Evolutionary conservation across 2,329 filamentous ascomycete genomes (phyloP).

Genomic region (Coleophoma cylindrospora): DNA sequence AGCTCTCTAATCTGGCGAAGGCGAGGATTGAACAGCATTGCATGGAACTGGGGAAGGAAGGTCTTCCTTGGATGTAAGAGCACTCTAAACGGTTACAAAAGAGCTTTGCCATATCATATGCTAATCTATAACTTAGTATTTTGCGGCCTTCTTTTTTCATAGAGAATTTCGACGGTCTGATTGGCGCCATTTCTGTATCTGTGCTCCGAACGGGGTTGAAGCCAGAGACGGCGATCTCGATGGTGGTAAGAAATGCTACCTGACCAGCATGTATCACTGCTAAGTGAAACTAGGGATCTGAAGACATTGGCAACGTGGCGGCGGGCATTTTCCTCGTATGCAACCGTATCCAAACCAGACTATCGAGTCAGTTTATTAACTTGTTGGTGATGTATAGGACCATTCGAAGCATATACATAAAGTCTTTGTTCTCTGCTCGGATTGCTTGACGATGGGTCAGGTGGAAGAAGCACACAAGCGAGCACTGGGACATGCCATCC

Average conservation of each 20-base stretch:
- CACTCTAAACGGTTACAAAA: neutral
- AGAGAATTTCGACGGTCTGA: conserved; percentile 33
- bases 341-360: neutral
- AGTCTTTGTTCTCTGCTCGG: conserved; percentile 5
- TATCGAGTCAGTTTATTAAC: neutral
- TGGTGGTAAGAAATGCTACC: conserved; percentile 6
- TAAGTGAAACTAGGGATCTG: conserved; percentile 6
- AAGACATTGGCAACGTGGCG: conserved; percentile 16
- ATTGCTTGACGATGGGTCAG: conserved; percentile 11
- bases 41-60: conserved; percentile 8
- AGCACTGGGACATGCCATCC: conserved; percentile 7
- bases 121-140: conserved; percentile 26
- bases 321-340: conserved; percentile 13
- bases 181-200: conserved; percentile 9
- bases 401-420: conserved; percentile 8
- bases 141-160: conserved; percentile 51
- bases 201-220: conserved; percentile 12
- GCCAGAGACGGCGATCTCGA: conserved; percentile 5
- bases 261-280: neutral
- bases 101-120: neutral
- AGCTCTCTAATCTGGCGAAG: conserved; percentile 47
- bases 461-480: conserved; percentile 7
- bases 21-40: conserved; percentile 42
- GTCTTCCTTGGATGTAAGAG: conserved; percentile 16
- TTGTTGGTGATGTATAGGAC: conserved; percentile 4